phyloP scores from a whole-genome alignment of 2,329 filamentous ascomycete genomes.

The Beauveria brongniartii region DNA sequence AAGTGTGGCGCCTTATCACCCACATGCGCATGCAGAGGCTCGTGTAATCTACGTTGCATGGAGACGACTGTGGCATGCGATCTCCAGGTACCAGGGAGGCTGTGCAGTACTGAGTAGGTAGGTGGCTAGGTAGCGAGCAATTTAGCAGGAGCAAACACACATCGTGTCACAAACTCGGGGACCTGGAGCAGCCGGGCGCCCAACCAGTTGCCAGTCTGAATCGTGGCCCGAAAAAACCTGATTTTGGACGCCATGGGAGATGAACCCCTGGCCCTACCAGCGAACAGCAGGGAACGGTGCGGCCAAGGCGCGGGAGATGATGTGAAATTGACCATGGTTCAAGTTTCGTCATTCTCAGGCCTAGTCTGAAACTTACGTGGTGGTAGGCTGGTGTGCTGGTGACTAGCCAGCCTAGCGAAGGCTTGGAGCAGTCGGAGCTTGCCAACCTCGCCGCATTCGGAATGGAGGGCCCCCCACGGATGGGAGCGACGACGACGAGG shows the following conservation, averaged over 20 bases:
- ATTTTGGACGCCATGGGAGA: conserved; percentile 1
- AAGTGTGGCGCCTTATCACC: not conserved
- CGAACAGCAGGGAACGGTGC: not conserved
- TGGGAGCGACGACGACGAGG: not conserved
- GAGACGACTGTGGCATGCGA: not conserved
- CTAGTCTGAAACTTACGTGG: conserved; percentile 11
- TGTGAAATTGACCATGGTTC: conserved; percentile 8
- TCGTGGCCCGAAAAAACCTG: not conserved
- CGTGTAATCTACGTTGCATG: not conserved
- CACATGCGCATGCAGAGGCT: not conserved
- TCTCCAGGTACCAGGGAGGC: conserved; percentile 2
- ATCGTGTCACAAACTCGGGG: not conserved
- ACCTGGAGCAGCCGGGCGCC: not conserved
- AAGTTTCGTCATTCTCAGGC: conserved; percentile 12
- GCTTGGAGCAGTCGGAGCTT: conserved; percentile 9
- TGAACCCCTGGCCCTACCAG: not conserved
- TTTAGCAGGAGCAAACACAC: not conserved
- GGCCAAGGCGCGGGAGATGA: conserved; percentile 9
- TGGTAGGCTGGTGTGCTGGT: too few relatives aligned
- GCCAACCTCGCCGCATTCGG: conserved; percentile 14
- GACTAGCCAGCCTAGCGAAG: not conserved
- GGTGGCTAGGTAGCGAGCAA: not conserved
- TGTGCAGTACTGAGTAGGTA: not conserved
- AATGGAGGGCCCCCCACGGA: conserved; percentile 10
- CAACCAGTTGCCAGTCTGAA: not conserved